Conservation (phyloP, 208 protist species). For the Leptomonas pyrrhocoris region DNA sequence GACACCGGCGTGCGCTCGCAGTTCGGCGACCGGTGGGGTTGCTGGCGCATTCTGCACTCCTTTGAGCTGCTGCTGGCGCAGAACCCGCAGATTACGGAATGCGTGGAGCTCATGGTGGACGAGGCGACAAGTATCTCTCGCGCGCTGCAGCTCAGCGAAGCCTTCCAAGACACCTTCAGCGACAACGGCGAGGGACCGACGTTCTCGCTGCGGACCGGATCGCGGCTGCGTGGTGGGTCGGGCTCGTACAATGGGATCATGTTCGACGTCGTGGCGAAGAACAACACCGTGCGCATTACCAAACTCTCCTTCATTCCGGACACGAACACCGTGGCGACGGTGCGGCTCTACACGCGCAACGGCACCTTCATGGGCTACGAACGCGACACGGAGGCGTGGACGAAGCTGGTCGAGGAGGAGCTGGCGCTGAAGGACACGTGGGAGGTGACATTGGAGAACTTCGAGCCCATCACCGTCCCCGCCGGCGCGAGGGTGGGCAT, state of each 20-base stretch:
- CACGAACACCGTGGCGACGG: slow-evolving; percentile 58
- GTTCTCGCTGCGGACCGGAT: slow-evolving; percentile 62
- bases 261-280: slow-evolving; percentile 89
- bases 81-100: slow-evolving; percentile 37
- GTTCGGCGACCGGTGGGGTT: slow-evolving; percentile 71
- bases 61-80: slow-evolving; percentile 26
- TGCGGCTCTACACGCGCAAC: slow-evolving; percentile 70
- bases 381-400: slow-evolving; percentile 49
- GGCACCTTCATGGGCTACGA: slow-evolving; percentile 83
- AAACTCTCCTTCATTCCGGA: slow-evolving; percentile 84
- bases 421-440: slow-evolving; percentile 57
- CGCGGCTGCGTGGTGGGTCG: slow-evolving; percentile 53
- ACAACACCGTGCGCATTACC: slow-evolving; percentile 64
- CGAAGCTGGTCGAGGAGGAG: slow-evolving; percentile 56
- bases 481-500: slow-evolving; percentile 67
- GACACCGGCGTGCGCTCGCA: slow-evolving; percentile 43
- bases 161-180: slow-evolving; percentile 52
- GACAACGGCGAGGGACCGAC: slow-evolving; percentile 52
- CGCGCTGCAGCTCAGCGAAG: slow-evolving; percentile 52
- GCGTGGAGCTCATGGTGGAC: slow-evolving; percentile 37
- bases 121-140: slow-evolving; percentile 50
- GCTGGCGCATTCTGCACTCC: slow-evolving; percentile 42
- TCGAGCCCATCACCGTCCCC: slow-evolving; percentile 74
- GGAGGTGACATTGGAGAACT: slow-evolving; percentile 64
- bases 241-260: slow-evolving; percentile 91